These are phyloP conservation scores for Phlyctochytrium arcticum DNA, from an alignment of 192 early-diverging fungal species.

Conservation along the genomic window DNA sequence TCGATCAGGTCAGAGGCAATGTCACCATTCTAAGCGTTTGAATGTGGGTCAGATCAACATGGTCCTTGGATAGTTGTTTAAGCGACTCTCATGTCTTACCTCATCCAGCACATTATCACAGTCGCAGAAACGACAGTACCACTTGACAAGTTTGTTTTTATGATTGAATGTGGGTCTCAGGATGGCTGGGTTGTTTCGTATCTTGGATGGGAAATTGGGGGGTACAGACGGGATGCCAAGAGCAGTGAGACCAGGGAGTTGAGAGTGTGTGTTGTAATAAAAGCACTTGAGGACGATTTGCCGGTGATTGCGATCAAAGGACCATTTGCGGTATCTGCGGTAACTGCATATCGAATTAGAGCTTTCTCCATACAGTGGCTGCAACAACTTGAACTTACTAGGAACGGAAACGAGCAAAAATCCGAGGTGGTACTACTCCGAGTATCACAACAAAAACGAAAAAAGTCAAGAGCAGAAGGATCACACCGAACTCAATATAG, in stretches of 20 bases:
- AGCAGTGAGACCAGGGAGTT: conserved; percentile 7
- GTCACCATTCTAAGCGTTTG: neutral
- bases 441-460: no score
- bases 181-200: neutral
- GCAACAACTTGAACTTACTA: no score
- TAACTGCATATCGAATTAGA: no score
- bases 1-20: conserved; percentile 6
- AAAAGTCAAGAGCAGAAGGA: no score
- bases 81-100: neutral
- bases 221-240: neutral
- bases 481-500: no score
- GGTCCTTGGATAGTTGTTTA: neutral
- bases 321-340: no score
- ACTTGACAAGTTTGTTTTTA: neutral
- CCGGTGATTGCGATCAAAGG: conserved; percentile 1
- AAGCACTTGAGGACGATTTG: conserved; percentile 7
- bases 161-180: conserved; percentile 3
- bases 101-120: conserved; percentile 15
- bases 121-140: conserved; percentile 20
- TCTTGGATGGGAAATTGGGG: neutral
- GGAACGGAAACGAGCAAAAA: no score
- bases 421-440: no score
- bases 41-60: neutral
- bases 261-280: conserved; percentile 5
- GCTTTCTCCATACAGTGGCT: no score